phyloP scores from a whole-genome alignment of 495 filamentous ascomycete species.

The Neurospora cerealis region DNA sequence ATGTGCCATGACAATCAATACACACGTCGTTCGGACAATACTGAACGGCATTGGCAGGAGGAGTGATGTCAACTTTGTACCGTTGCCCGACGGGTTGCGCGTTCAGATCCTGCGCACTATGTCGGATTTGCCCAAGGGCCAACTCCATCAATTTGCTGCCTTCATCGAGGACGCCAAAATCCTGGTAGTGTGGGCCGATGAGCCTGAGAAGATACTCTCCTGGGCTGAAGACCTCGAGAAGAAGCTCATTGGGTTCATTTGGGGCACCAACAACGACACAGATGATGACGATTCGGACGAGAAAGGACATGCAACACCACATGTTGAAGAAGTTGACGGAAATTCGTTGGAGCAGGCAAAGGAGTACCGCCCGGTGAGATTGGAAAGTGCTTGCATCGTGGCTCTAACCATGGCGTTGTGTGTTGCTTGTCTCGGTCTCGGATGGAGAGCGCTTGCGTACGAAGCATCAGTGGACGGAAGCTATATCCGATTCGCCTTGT shows the following conservation, averaged over 20 bases:
- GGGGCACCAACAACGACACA: slow-evolving; percentile 32
- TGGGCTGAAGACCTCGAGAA: slow-evolving; percentile 40
- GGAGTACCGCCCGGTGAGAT: slow-evolving; percentile 32
- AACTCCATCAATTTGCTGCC: slow-evolving; percentile 60
- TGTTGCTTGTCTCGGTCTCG: slow-evolving; percentile 43
- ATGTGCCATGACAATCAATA: slow-evolving; percentile 23
- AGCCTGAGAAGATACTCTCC: slow-evolving; percentile 42
- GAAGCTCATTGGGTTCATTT: slow-evolving; percentile 46
- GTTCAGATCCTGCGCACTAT: slow-evolving; percentile 51
- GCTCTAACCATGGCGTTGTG: slow-evolving; percentile 40
- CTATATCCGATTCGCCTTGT: slow-evolving; percentile 39
- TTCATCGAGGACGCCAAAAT: slow-evolving; percentile 49
- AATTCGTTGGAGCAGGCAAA: slow-evolving; percentile 19
- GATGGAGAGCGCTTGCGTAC: slow-evolving; percentile 43
- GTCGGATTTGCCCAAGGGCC: slow-evolving; percentile 41
- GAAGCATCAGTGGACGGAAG: slow-evolving; percentile 40
- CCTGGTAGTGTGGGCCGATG: slow-evolving; percentile 59
- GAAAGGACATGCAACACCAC: slow-evolving; percentile 8
- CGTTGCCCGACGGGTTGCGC: slow-evolving; percentile 44
- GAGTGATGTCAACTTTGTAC: slow-evolving; percentile 29
- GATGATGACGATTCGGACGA: slow-evolving; percentile 28
- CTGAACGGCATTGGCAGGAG: slow-evolving; percentile 7
- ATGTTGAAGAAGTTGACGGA: slow-evolving; percentile 4
- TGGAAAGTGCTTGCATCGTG: slow-evolving; percentile 43
- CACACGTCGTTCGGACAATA: slow-evolving; percentile 20